Percentiles rank a stretch among this genome's conserved stretches.
phyloP scores from a whole-genome alignment of 176 grass and related monocot genomes.

The Bothriochloa decipiens region DNA sequence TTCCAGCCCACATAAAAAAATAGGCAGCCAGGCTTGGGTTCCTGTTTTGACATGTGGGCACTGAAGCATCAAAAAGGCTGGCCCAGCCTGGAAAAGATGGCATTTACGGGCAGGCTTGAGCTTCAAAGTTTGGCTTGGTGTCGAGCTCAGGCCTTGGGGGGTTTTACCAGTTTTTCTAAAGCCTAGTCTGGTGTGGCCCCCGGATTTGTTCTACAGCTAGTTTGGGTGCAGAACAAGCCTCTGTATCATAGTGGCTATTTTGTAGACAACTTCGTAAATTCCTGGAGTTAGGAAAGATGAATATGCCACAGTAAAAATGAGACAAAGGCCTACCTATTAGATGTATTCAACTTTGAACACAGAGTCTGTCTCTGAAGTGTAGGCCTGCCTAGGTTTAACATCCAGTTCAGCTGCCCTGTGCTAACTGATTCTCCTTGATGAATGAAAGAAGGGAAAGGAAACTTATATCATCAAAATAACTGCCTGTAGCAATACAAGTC shows the following conservation, averaged over 20 bases:
- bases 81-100: background rate
- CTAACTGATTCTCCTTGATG: conserved; percentile 14
- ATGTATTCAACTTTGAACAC: background rate
- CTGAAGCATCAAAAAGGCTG: background rate
- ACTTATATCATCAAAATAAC: conserved; percentile 1
- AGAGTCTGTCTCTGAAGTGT: background rate
- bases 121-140: background rate
- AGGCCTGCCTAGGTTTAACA: background rate
- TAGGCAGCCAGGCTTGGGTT: background rate
- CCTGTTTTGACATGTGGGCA: background rate
- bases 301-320: background rate
- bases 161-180: background rate
- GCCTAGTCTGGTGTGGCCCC: background rate
- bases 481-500: background rate
- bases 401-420: background rate
- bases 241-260: background rate
- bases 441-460: background rate
- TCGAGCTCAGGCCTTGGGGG: background rate
- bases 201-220: background rate
- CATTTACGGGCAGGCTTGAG: background rate
- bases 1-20: background rate
- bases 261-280: conserved; percentile 14
- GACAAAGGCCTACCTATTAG: background rate
- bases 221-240: conserved; percentile 3
- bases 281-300: background rate